A percentile compares a stretch with the other conserved stretches of the same genome.
Conservation (phyloP, 2,329 filamentous ascomycete genomes). For the Chrysoporthe austroafricana region DNA sequence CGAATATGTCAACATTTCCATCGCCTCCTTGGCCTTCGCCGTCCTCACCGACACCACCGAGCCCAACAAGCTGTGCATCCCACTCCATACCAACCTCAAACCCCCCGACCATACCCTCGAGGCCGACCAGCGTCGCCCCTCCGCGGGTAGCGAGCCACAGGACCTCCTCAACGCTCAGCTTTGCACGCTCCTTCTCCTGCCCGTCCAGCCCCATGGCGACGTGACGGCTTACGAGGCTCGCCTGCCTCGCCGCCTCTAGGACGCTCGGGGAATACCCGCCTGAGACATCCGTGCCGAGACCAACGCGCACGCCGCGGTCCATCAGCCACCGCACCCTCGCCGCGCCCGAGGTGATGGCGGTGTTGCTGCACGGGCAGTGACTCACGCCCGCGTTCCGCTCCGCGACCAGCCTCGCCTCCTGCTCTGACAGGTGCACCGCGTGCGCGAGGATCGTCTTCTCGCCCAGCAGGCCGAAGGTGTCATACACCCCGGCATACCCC, state of each 20-base stretch:
- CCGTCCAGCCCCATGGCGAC: conserved; percentile 56
- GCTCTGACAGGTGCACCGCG: conserved; percentile 72
- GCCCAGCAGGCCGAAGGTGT: conserved; percentile 70
- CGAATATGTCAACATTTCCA: conserved; percentile 80
- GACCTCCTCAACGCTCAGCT: conserved; percentile 83
- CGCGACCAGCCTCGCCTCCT: conserved; percentile 69
- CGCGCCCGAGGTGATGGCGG: conserved; percentile 76
- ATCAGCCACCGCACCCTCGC: conserved; percentile 77
- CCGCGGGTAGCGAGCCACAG: conserved; percentile 87
- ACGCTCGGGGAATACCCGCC: conserved; percentile 85
- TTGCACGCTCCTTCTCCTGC: conserved; percentile 50
- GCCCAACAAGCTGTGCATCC: conserved; percentile 82
- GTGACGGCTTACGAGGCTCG: conserved; percentile 76
- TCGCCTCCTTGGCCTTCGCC: conserved; percentile 40
- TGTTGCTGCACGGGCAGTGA: conserved; percentile 90
- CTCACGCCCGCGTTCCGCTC: conserved; percentile 67
- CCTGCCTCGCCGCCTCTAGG: conserved; percentile 81
- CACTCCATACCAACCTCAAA: conserved; percentile 88
- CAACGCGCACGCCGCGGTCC: conserved; percentile 75
- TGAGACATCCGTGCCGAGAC: conserved; percentile 87
- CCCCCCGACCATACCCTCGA: conserved; percentile 72
- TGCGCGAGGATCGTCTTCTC: conserved; percentile 82
- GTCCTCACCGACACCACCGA: conserved; percentile 56
- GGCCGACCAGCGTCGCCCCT: conserved; percentile 78
- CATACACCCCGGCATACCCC: conserved; percentile 79